Evolutionary conservation across 2,329 filamentous ascomycete species (phyloP).

Genomic region (Verticillium dahliae): DNA sequence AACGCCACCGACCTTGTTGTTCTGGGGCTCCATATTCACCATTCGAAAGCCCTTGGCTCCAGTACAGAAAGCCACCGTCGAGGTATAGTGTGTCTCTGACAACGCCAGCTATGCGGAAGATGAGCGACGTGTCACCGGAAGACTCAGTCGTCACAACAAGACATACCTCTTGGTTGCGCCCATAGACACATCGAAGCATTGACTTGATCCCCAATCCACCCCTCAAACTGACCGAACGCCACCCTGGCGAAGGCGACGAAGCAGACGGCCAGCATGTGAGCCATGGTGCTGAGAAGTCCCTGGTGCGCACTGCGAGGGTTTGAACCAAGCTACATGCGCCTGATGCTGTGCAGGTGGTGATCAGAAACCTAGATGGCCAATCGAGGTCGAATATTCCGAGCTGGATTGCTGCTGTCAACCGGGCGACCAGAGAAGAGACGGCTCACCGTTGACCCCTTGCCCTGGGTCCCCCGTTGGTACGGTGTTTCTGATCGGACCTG

Average conservation of each 20-base stretch:
- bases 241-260: conserved; percentile 18
- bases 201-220: conserved; percentile 44
- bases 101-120: conserved; percentile 37
- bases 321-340: background rate
- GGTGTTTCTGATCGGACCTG: background rate
- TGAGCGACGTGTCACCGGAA: no score
- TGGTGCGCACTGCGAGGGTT: background rate
- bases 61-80: conserved; percentile 54
- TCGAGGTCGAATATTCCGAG: no score
- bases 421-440: no score
- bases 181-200: conserved; percentile 56
- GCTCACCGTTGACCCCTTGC: no score
- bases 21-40: conserved; percentile 23
- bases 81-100: conserved; percentile 58
- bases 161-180: conserved; percentile 22
- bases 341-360: background rate
- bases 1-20: conserved; percentile 33
- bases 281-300: background rate
- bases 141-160: no score
- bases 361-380: no score
- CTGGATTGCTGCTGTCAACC: no score
- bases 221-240: conserved; percentile 33
- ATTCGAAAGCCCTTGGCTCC: conserved; percentile 42
- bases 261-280: background rate
- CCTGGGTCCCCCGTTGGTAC: no score